Percentiles rank a stretch among this genome's conserved stretches.
These are phyloP conservation scores for Crotalaria pallida DNA, from an alignment of 306 rosid genomes.

Conservation along the genomic window DNA sequence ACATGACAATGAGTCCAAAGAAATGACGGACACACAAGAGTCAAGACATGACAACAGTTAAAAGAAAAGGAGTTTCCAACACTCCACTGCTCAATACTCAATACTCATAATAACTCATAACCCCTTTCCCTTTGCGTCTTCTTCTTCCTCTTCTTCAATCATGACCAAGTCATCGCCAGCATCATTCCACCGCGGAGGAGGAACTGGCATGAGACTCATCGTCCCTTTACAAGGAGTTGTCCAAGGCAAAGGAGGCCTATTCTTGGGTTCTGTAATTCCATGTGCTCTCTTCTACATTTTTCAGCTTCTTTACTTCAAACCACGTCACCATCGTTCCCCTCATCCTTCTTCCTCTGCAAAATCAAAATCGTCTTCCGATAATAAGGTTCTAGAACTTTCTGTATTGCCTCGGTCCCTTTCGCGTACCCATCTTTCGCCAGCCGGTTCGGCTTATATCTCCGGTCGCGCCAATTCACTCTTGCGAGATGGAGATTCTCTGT, in stretches of 20 bases:
- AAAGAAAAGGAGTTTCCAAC: neutral
- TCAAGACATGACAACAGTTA: neutral
- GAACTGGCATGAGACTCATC: constrained; percentile 59
- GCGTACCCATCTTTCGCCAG: constrained; percentile 41
- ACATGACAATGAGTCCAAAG: no score
- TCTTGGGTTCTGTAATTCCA: constrained; percentile 83
- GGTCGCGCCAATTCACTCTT: constrained; percentile 44
- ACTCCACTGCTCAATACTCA: neutral
- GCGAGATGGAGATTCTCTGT: constrained; percentile 45
- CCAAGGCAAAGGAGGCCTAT: constrained; percentile 85
- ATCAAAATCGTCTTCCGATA: no score
- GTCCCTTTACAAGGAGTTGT: constrained; percentile 91
- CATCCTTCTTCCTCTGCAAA: constrained; percentile 26
- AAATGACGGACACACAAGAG: no score
- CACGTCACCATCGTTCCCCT: constrained; percentile 35
- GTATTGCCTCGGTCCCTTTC: constrained; percentile 52
- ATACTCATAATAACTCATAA: no score
- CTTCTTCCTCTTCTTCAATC: neutral
- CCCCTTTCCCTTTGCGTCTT: neutral
- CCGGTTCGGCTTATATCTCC: constrained; percentile 48
- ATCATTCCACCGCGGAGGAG: neutral
- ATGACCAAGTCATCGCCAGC: neutral
- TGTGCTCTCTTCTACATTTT: constrained; percentile 86
- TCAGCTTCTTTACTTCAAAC: constrained; percentile 71
- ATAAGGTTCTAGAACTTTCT: constrained; percentile 25